Evolutionary conservation across 2,329 filamentous ascomycete species (phyloP).

Genomic region (Colletotrichum filicis): DNA sequence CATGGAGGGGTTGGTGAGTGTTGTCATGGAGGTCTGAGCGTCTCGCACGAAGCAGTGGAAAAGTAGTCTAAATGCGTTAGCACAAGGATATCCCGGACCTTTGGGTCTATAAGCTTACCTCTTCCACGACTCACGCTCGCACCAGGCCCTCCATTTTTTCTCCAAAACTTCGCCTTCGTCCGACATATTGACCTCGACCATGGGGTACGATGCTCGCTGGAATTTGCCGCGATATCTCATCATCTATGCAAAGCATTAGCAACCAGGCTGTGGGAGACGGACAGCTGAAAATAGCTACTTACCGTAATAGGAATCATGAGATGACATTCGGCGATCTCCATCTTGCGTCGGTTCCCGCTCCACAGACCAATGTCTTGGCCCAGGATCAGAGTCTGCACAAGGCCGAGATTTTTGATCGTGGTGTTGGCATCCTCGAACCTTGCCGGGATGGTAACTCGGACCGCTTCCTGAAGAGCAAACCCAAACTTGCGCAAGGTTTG

Average conservation of each 20-base stretch:
- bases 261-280: not conserved
- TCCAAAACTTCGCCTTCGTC: slow-evolving; percentile 69
- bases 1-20: slow-evolving; percentile 72
- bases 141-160: slow-evolving; percentile 74
- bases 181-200: slow-evolving; percentile 59
- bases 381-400: slow-evolving; percentile 61
- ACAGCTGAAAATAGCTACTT: slow-evolving; percentile 35
- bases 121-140: slow-evolving; percentile 73
- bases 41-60: slow-evolving; percentile 75
- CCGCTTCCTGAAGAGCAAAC: slow-evolving; percentile 63
- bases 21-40: slow-evolving; percentile 73
- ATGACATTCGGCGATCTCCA: slow-evolving; percentile 66
- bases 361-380: slow-evolving; percentile 63
- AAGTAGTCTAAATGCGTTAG: slow-evolving; percentile 58
- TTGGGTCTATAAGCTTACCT: slow-evolving; percentile 49
- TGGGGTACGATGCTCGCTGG: slow-evolving; percentile 63
- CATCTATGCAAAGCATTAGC: slow-evolving; percentile 49
- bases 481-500: slow-evolving; percentile 70
- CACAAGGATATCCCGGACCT: slow-evolving; percentile 27
- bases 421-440: slow-evolving; percentile 61
- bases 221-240: slow-evolving; percentile 69
- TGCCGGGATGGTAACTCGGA: slow-evolving; percentile 48
- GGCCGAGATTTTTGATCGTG: slow-evolving; percentile 56
- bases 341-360: slow-evolving; percentile 65
- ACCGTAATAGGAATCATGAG: slow-evolving; percentile 57